Base-by-base conservation (phyloP, 768 basidiomycete species). In the Phaffia tasmanica region DNA sequence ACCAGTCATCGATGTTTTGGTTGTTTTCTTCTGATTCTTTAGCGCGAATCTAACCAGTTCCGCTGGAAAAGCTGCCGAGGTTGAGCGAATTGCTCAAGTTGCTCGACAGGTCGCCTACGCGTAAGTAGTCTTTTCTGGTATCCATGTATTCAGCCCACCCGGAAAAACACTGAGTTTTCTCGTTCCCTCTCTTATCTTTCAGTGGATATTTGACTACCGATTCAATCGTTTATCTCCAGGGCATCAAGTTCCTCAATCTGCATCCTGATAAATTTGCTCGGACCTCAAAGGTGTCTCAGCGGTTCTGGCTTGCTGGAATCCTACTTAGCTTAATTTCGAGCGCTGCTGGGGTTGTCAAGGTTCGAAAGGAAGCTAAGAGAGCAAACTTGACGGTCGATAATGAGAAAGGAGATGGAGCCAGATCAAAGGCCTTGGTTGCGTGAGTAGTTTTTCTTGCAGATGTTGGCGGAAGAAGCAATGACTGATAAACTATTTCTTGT, bases 251-350 rank as follows among this genome's bases (percentile, higher is more conserved):
- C 70, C 63, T 77, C 9, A 59, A 70, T 55, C 68, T 72, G 29
- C 71, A 72, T 57, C 72, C 75, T 30, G 68, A 72, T 3, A 82
- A 83, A 64, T 83, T 83, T 15, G 81, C 84, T 62, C 82, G 78
- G 71, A 78, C 88, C 19, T 78, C 81, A 67, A 85, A 83, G 75
- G 78, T 81, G 11, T 84, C 89, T 2, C 88, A 86, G 77, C 83
- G 85, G 50, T 86, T 90, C 77, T 97, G 92, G 92, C 79, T 93
- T 23, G 81, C 86, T 3, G 93, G 91, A 0, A 91, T 97, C 66
- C 70, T 85, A 47, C 84, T 90, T 73, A 91, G 87, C 74, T 79
- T 94, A 30, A 77, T 82, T 21, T 84, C 74, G 9, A 71, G 72
- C 15, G 62, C 67, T 1, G 70, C 74, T 1, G 74, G 72, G 1